A percentile compares a stretch with the other conserved stretches of the same genome.
phyloP scores from a whole-genome alignment of 768 basidiomycete genomes.

The Suillus plorans region DNA sequence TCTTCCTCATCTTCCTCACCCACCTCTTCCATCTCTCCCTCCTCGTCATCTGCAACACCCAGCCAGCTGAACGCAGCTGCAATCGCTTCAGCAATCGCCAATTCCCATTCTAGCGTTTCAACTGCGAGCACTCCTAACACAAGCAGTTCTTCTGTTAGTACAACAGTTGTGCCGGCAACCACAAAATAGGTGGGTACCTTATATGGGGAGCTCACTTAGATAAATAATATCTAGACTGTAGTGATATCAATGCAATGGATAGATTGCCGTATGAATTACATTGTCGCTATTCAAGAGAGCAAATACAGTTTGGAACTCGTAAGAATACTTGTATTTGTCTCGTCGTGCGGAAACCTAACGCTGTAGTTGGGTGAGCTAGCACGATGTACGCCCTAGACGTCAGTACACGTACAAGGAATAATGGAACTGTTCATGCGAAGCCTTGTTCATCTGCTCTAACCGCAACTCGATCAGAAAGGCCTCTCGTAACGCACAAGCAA shows the following conservation, averaged over 20 bases:
- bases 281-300: not conserved
- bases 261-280: not conserved
- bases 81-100: constrained; percentile 22
- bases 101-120: constrained; percentile 1
- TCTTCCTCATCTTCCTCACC: constrained; percentile 2
- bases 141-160: constrained; percentile 16
- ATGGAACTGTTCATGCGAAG: not conserved
- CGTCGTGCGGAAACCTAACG: not conserved
- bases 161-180: not conserved
- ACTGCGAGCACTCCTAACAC: constrained; percentile 2
- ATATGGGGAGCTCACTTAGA: not conserved
- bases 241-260: not conserved
- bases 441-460: not conserved
- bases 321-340: not conserved
- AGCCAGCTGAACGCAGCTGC: constrained; percentile 13
- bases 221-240: not conserved
- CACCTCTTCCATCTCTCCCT: constrained; percentile 2
- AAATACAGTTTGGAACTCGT: not conserved
- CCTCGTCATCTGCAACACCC: constrained; percentile 8
- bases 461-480: not conserved
- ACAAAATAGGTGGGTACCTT: not conserved
- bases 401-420: not conserved
- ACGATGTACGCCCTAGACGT: not conserved
- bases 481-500: not conserved
- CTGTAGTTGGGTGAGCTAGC: not conserved